Evolutionary conservation across 75 land plant genomes (phyloP).

Genomic region (Picea glauca): DNA sequence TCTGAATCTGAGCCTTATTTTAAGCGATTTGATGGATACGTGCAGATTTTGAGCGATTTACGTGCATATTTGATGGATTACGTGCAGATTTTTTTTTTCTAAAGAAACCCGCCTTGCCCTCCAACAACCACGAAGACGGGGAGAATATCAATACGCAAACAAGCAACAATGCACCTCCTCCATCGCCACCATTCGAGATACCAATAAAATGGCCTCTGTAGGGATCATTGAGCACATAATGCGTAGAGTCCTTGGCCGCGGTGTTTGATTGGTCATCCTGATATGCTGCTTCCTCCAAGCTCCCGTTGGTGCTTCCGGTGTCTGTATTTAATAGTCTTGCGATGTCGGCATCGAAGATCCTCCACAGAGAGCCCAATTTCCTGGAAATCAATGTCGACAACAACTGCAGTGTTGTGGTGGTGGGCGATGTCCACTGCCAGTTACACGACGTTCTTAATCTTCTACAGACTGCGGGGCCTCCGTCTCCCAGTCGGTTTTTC

Average conservation of each 20-base stretch:
- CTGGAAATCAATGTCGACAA: slow-evolving; percentile 31
- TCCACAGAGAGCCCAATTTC: too few relatives aligned
- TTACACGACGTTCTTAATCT: slow-evolving; percentile 76
- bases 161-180: too few relatives aligned
- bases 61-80: too few relatives aligned
- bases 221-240: slow-evolving; percentile 39
- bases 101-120: too few relatives aligned
- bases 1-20: too few relatives aligned
- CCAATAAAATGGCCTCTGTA: too few relatives aligned
- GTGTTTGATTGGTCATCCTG: slow-evolving; percentile 73
- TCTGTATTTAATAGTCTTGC: slow-evolving; percentile 52
- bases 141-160: too few relatives aligned
- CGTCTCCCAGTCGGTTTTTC: slow-evolving; percentile 52
- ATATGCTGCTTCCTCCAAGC: slow-evolving; percentile 42
- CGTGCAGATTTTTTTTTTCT: too few relatives aligned
- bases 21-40: too few relatives aligned
- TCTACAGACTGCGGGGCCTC: slow-evolving; percentile 63
- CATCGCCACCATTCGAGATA: background rate
- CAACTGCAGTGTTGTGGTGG: slow-evolving; percentile 58
- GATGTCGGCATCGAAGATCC: too few relatives aligned
- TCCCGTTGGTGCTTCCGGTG: slow-evolving; percentile 70
- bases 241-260: slow-evolving; percentile 48
- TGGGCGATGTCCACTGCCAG: slow-evolving; percentile 96
- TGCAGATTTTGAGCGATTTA: too few relatives aligned
- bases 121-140: too few relatives aligned